Base-by-base conservation (phyloP, 2,329 filamentous ascomycete species). In the Arthrocladium fulminans region DNA sequence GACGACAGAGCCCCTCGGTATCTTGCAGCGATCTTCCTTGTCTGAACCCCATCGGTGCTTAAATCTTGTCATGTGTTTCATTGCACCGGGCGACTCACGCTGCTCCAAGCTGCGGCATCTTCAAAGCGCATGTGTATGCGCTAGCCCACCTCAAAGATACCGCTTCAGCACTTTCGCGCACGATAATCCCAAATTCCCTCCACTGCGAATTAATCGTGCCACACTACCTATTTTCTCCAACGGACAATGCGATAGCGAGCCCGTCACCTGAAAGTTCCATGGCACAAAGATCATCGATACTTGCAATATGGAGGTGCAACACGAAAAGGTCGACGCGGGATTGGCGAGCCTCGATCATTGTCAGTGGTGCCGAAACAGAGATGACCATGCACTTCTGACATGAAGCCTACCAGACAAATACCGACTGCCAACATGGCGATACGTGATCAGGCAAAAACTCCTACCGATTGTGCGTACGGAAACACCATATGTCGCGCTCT, bases 401-500 rank as follows among this genome's bases (percentile, higher is more conserved):
- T 20, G 12, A 23, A n/a, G 13, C 22, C 2, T 10, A 27, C 49
- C 61, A 95, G 88, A 95, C 69, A 88, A 84, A 62, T 79, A 81
- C 64, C 81, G 81, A 57, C 80, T 98, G 50, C 89, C 92, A 47
- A 67, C 68, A 76, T 97, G 92, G 92, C 83, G 92, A 60, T 95
- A 96, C 71, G 72, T 73, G 53, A 69, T 95, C 58, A 87, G 92
- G 64, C 84, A 94, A 65, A 73, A 73, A 59, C 74, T 90, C 50
- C 81, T 98, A 51, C 90, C 90, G 53, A 75, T 97, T 50, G 81
- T 97, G 48, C 83, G 92, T 64, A 89, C 84, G 83, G 92, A 98
- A 72, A 98, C 92, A 24, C 90, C 89, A 1, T 92, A 94, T 67
- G 81, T 98, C 15, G 90, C 90, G 49, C 83, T 79, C 70, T 71